A percentile compares a stretch with the other conserved stretches of the same genome.
Conservation (phyloP, 1,139 yeast genomes). For the Sugiyamaella novakii region DNA sequence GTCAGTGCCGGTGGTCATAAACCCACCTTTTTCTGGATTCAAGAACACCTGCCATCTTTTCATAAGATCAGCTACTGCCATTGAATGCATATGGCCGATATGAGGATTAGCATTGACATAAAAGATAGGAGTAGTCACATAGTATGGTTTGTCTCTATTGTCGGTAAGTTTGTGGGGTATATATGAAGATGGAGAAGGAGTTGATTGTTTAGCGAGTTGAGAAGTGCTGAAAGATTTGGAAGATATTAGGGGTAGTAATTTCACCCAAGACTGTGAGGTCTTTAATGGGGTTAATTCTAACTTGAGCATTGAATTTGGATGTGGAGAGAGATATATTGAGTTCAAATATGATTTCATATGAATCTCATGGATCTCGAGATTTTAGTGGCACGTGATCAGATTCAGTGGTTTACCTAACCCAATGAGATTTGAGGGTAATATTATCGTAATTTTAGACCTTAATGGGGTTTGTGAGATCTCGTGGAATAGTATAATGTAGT, state of each 20-base stretch:
- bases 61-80: constrained; percentile 78
- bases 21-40: constrained; percentile 35
- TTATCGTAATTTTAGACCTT: too few relatives aligned
- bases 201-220: background rate
- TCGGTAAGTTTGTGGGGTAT: constrained; percentile 5
- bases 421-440: background rate
- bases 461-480: too few relatives aligned
- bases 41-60: constrained; percentile 67
- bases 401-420: background rate
- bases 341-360: background rate
- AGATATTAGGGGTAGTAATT: background rate
- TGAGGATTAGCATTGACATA: constrained; percentile 97
- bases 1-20: constrained; percentile 89
- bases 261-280: background rate
- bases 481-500: too few relatives aligned
- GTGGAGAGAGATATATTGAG: background rate
- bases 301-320: background rate
- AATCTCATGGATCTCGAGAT: background rate
- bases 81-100: constrained; percentile 88
- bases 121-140: constrained; percentile 89
- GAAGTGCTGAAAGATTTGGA: background rate
- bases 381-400: background rate
- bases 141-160: constrained; percentile 40
- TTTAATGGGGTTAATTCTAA: background rate
- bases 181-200: background rate